Evolutionary conservation across 257 asterid species (phyloP).

Genomic region (Nemophila menziesii): DNA sequence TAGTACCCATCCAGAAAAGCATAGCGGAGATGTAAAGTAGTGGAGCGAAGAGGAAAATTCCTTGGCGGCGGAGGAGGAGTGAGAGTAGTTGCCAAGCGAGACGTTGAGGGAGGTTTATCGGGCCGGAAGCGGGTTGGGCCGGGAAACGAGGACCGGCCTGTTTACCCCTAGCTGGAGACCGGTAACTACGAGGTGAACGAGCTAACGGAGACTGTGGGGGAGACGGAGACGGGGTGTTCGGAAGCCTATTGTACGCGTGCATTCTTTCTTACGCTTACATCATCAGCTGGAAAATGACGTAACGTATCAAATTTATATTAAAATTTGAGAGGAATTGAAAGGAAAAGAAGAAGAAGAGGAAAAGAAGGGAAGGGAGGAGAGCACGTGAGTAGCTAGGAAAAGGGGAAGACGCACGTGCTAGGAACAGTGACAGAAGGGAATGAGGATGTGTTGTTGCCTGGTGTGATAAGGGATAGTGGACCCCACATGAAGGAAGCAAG

Average conservation of each 20-base stretch:
- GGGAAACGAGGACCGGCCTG: slow-evolving; percentile 19
- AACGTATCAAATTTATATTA: neutral
- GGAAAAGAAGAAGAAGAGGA: neutral
- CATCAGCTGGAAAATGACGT: slow-evolving; percentile 2
- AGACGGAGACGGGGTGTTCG: slow-evolving; percentile 48
- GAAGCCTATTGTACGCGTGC: slow-evolving; percentile 89
- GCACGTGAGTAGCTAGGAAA: neutral
- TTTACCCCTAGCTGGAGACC: neutral
- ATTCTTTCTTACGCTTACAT: slow-evolving; percentile 54
- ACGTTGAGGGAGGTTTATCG: slow-evolving; percentile 50
- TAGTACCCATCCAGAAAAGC: slow-evolving; percentile 91
- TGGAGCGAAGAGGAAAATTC: slow-evolving; percentile 82
- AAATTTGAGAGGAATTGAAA: too few relatives aligned
- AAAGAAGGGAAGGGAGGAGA: slow-evolving; percentile 2
- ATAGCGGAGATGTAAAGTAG: slow-evolving; percentile 70
- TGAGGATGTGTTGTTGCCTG: neutral
- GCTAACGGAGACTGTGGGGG: slow-evolving; percentile 84
- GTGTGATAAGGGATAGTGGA: too few relatives aligned
- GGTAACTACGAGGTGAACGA: slow-evolving; percentile 54
- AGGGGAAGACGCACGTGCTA: slow-evolving; percentile 14
- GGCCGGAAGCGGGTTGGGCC: slow-evolving; percentile 26
- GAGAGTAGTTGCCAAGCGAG: slow-evolving; percentile 62
- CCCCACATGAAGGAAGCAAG: too few relatives aligned
- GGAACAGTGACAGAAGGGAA: slow-evolving; percentile 10
- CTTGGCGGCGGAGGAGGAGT: slow-evolving; percentile 63